Evolutionary conservation across 1,139 yeast species (phyloP).

Genomic region (Yamadazyma epiphylla): DNA sequence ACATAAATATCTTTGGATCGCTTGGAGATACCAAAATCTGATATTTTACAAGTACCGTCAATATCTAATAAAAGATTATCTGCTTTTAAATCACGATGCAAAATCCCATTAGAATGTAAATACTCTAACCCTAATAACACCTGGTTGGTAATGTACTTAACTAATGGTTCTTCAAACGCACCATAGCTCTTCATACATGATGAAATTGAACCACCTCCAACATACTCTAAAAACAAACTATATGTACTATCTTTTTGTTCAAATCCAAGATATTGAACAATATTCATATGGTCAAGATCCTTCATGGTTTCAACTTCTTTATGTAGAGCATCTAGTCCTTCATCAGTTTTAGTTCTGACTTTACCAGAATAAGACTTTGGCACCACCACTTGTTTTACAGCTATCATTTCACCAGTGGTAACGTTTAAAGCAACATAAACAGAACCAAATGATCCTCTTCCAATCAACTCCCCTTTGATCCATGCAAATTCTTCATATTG

Average conservation of each 20-base stretch:
- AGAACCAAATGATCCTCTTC: conserved; percentile 96
- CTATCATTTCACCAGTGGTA: conserved; percentile 98
- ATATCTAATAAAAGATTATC: conserved; percentile 85
- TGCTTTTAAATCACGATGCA: conserved; percentile 95
- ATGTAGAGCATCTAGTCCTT: conserved; percentile 76
- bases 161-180: conserved; percentile 73
- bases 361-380: conserved; percentile 8
- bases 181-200: conserved; percentile 82
- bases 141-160: conserved; percentile 72
- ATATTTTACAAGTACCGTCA: conserved; percentile 93
- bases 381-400: conserved; percentile 90
- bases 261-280: conserved; percentile 93
- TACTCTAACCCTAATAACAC: conserved; percentile 81
- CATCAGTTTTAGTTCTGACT: conserved; percentile 23
- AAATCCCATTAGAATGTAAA: conserved; percentile 78
- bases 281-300: conserved; percentile 88
- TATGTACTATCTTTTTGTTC: conserved; percentile 74
- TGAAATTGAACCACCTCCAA: conserved; percentile 97
- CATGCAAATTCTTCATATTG: conserved; percentile 85
- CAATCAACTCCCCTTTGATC: conserved; percentile 96
- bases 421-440: conserved; percentile 90
- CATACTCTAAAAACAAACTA: conserved; percentile 88
- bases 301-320: conserved; percentile 94
- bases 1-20: conserved; percentile 82
- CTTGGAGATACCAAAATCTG: conserved; percentile 96